Evolutionary conservation across 2,329 filamentous ascomycete species (phyloP), one percentile per base, ranked within the genome.

Genomic region (Didymella segeticola): DNA sequence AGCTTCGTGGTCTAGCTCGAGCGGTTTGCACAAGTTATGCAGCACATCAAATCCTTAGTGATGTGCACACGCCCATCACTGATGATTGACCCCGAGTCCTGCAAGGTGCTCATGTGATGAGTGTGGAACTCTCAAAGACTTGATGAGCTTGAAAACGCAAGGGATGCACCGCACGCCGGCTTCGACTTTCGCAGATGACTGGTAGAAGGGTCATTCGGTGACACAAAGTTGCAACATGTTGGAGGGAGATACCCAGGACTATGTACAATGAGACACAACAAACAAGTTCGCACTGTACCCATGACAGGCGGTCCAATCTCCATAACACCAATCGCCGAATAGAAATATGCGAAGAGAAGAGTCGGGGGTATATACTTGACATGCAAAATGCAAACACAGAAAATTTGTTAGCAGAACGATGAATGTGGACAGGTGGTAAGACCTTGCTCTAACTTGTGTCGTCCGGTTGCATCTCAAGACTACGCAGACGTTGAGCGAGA

Each of bases 401-500:
- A 11, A 27, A 20, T 2, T 37, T 25, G 30, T 22, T 6, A n/a
- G 15, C 2, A 12, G n/a, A 26, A 15, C 10, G 8, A 12, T n/a
- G 9, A 6, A 22, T 12, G 23, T 3, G 20, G 12, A 27, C 2
- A 12, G 14, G 6, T 2, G 17, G 20, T 2, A 25, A 4, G 6
- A 17, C 4, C 9, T 1, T n/a, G n/a, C 11, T 15, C 47, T 30
- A 46, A 9, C 17, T 22, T 7, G 20, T 8, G 1, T 61, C 48
- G 31, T 61, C 52, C 31, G 49, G 69, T 53, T 80, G 75, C 11
- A 81, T 76, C 30, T 86, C 88, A 5, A 90, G 75, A 5, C 85
- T 83, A 60, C 86, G 82, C 37, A 93, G 76, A 51, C 86, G 82
- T 69, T 86, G 86, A 10, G 90, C 90, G 14, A 95, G 77, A 14